Percentiles rank a stretch among this genome's conserved stretches.
These are phyloP conservation scores for Colletotrichum gloeosporioides DNA, from an alignment of 2,329 filamentous ascomycete species.

Conservation along the genomic window DNA sequence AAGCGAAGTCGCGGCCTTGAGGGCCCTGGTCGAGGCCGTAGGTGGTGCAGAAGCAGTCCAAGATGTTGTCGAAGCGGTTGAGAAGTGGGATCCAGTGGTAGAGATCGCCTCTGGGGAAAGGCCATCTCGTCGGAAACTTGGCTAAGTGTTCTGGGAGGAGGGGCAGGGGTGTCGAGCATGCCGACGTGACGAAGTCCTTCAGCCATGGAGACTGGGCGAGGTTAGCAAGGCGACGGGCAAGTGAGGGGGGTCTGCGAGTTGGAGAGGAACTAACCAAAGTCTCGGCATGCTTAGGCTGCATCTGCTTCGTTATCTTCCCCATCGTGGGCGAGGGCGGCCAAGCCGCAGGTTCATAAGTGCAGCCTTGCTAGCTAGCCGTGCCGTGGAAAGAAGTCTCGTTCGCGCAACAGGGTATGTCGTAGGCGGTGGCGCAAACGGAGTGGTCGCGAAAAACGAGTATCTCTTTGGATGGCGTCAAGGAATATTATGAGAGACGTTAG, in stretches of 20 bases:
- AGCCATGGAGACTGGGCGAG: slow-evolving; percentile 81
- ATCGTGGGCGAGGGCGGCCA: slow-evolving; percentile 65
- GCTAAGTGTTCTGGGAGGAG: slow-evolving; percentile 78
- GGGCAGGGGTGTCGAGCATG: slow-evolving; percentile 72
- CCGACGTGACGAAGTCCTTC: slow-evolving; percentile 76
- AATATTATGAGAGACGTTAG: not conserved
- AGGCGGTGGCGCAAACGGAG: slow-evolving; percentile 8
- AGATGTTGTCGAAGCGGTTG: slow-evolving; percentile 89
- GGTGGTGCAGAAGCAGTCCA: slow-evolving; percentile 80
- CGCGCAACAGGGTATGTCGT: slow-evolving; percentile 6
- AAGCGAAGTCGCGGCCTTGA: slow-evolving; percentile 78
- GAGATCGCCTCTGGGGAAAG: slow-evolving; percentile 91
- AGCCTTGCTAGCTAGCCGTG: slow-evolving; percentile 22
- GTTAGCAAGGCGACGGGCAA: slow-evolving; percentile 17
- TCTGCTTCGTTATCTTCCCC: slow-evolving; percentile 72
- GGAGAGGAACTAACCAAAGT: slow-evolving; percentile 59
- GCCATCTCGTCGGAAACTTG: slow-evolving; percentile 88
- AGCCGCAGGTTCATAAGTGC: slow-evolving; percentile 52
- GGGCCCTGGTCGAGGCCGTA: slow-evolving; percentile 84
- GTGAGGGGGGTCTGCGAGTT: not conserved
- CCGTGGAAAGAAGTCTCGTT: not conserved
- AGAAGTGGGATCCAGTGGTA: slow-evolving; percentile 98
- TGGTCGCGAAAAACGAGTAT: not conserved
- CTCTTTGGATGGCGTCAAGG: not conserved
- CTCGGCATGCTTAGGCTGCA: slow-evolving; percentile 71